Conservation (phyloP, 1,139 yeast genomes). For the Protomyces pachydermus region DNA sequence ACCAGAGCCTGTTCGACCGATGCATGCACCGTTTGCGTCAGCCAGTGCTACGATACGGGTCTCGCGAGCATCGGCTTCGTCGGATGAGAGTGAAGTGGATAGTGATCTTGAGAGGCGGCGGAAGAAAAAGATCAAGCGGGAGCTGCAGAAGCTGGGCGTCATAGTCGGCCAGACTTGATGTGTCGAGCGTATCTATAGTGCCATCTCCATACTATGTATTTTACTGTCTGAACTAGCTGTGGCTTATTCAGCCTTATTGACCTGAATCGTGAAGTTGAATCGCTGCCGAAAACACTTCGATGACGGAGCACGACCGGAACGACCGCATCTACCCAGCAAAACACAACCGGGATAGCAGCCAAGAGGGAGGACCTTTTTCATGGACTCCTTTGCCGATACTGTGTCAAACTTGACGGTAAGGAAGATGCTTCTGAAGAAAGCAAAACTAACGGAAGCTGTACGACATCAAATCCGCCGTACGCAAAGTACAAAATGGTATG, state of each 20-base stretch:
- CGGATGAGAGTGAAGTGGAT: neutral
- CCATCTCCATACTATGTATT: too few species aligned
- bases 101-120: neutral
- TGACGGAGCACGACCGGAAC: neutral
- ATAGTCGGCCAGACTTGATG: neutral
- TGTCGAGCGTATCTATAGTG: too few species aligned
- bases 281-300: neutral
- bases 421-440: too few species aligned
- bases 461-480: constrained; percentile 95
- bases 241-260: too few species aligned
- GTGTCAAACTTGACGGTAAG: constrained; percentile 20
- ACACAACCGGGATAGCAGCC: neutral
- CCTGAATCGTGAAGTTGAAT: too few species aligned
- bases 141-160: neutral
- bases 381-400: constrained; percentile 15
- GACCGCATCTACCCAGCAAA: neutral
- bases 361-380: neutral
- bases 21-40: neutral
- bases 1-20: neutral
- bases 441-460: constrained; percentile 44
- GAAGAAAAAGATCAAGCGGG: neutral
- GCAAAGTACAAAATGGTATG: constrained; percentile 86
- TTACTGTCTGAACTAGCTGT: too few species aligned
- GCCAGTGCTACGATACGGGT: neutral
- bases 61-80: neutral